A percentile compares a stretch with the other conserved stretches of the same genome.
Evolutionary conservation across 2,329 filamentous ascomycete species (phyloP).

Genomic region (Claviceps sp.): DNA sequence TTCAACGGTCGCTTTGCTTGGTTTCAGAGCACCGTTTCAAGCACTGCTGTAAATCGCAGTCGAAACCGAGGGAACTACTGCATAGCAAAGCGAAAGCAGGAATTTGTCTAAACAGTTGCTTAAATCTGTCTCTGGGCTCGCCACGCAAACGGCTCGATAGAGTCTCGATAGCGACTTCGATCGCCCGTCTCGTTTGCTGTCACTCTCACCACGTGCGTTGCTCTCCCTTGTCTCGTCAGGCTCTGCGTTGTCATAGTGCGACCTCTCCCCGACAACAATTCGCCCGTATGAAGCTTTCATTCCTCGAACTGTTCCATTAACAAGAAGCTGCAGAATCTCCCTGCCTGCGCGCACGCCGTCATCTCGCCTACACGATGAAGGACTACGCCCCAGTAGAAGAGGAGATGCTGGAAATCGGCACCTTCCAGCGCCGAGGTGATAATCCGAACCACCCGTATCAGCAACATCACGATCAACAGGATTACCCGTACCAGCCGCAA

Average conservation of each 20-base stretch:
- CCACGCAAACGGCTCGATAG: background rate
- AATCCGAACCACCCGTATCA: conserved; percentile 1
- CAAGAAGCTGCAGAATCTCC: background rate
- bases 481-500: conserved; percentile 15
- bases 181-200: background rate
- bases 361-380: conserved; percentile 13
- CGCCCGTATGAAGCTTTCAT: background rate
- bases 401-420: conserved; percentile 24
- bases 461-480: conserved; percentile 11
- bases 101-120: background rate
- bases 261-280: background rate
- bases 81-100: background rate
- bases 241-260: background rate
- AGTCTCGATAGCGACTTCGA: background rate
- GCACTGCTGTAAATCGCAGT: background rate
- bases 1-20: background rate
- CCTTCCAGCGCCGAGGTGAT: conserved; percentile 10
- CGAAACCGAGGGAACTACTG: background rate
- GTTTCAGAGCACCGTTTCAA: background rate
- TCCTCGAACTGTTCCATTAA: background rate
- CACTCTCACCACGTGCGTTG: background rate
- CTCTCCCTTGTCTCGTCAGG: background rate
- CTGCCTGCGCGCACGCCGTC: background rate
- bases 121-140: background rate
- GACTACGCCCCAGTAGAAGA: conserved; percentile 17